A percentile compares a stretch with the other conserved stretches of the same genome.
Conservation (phyloP, 139 green algal species). For the Deuterostichococcus epilithicus region DNA sequence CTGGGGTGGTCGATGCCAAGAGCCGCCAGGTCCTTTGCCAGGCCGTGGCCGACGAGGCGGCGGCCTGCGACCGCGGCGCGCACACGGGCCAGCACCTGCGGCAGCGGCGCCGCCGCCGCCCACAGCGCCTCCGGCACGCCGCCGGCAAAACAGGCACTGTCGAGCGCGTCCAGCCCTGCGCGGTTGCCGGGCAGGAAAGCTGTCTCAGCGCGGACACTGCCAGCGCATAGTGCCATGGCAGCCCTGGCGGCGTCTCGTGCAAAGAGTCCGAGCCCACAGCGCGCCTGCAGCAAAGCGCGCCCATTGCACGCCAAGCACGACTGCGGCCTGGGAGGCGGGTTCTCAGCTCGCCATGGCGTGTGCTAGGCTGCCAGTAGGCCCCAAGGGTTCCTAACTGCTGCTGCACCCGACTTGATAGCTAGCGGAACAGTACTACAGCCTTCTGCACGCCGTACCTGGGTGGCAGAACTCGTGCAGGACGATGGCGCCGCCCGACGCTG, state of each 20-base stretch:
- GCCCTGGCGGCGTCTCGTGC: too few relatives aligned
- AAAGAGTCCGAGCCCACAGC: too few relatives aligned
- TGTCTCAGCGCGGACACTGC: too few relatives aligned
- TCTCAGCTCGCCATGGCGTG: too few relatives aligned
- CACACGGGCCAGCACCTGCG: constrained; percentile 6
- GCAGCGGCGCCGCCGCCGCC: constrained; percentile 2
- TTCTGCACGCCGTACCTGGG: constrained; percentile 2
- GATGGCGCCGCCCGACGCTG: constrained; percentile 11
- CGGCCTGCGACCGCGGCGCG: neutral
- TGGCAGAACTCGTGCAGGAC: constrained; percentile 22
- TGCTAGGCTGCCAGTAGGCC: too few relatives aligned
- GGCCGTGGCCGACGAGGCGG: constrained; percentile 33
- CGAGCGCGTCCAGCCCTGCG: neutral
- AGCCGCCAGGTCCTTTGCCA: constrained; percentile 29
- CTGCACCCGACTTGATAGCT: constrained; percentile 1
- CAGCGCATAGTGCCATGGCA: too few relatives aligned
- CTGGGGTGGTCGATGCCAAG: constrained; percentile 18
- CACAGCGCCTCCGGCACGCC: constrained; percentile 13
- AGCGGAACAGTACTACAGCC: neutral
- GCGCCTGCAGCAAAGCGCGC: too few relatives aligned
- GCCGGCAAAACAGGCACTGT: constrained; percentile 4
- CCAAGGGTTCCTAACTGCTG: too few relatives aligned
- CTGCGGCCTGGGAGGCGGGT: too few relatives aligned
- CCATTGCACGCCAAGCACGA: too few relatives aligned
- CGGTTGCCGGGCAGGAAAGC: neutral